Percentiles rank a stretch among this genome's conserved stretches.
Evolutionary conservation across 257 asterid species (phyloP).

Genomic region (Solanum sitiens): DNA sequence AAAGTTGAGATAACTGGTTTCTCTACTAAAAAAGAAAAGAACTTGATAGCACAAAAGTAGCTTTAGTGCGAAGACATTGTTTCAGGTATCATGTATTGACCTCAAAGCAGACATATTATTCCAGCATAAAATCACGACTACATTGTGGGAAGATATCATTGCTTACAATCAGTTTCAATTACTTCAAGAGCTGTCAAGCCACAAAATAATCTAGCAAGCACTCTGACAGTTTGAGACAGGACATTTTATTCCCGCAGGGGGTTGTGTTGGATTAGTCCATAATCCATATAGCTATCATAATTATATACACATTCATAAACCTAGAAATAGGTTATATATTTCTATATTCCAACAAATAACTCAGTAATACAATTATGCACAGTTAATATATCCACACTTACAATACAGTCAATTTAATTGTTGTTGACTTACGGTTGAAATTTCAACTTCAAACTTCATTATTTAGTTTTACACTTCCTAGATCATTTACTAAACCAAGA

Average conservation of each 20-base stretch:
- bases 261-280: background rate
- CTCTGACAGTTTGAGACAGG: background rate
- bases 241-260: background rate
- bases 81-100: background rate
- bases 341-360: background rate
- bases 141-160: background rate
- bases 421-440: background rate
- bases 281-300: background rate
- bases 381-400: background rate
- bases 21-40: background rate
- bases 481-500: background rate
- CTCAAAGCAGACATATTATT: background rate
- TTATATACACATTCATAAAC: background rate
- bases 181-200: background rate
- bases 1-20: background rate
- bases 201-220: background rate
- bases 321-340: background rate
- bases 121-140: background rate
- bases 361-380: background rate
- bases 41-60: background rate
- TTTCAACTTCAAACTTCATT: background rate
- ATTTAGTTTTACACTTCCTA: background rate
- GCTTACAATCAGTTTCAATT: background rate
- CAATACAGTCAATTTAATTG: background rate
- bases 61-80: background rate